Conservation (phyloP, 208 protist genomes). For the Crithidia bombi region DNA sequence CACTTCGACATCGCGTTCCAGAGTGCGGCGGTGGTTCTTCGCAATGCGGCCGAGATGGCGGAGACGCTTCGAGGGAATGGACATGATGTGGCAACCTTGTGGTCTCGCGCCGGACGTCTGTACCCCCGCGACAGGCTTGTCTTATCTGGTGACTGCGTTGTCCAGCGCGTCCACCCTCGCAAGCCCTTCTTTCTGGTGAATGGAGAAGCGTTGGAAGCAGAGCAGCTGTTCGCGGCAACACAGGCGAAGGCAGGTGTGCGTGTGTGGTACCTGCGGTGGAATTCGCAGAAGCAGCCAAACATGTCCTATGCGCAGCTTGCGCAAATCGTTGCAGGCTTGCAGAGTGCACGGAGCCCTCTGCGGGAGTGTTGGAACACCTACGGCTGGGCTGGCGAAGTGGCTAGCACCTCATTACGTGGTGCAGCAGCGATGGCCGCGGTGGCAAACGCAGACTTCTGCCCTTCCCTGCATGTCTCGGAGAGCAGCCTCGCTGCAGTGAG, state of each 20-base stretch:
- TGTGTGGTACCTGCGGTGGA: conserved; percentile 33
- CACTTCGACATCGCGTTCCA: conserved; percentile 29
- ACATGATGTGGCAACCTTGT: conserved; percentile 30
- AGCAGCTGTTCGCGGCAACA: conserved; percentile 22
- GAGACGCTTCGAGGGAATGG: conserved; percentile 13
- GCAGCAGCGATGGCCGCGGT: background rate
- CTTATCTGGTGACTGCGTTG: conserved; percentile 41
- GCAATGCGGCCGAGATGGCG: conserved; percentile 38
- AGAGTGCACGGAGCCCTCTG: conserved; percentile 16
- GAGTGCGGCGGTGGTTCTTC: conserved; percentile 16
- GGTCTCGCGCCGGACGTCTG: conserved; percentile 14
- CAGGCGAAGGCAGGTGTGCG: conserved; percentile 16
- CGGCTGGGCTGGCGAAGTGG: background rate
- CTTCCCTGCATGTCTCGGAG: conserved; percentile 62
- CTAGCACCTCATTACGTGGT: background rate
- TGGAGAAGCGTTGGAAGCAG: conserved; percentile 28
- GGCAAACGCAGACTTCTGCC: background rate
- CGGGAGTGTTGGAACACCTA: conserved; percentile 16
- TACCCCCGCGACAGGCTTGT: conserved; percentile 33
- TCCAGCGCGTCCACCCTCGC: conserved; percentile 37
- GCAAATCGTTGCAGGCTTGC: conserved; percentile 17
- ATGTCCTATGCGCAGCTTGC: conserved; percentile 20
- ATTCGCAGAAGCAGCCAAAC: background rate
- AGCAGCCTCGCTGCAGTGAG: conserved; percentile 70
- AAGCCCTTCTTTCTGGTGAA: conserved; percentile 61